Conservation (phyloP, 768 basidiomycete genomes). For the Butyriboletus loyo region DNA sequence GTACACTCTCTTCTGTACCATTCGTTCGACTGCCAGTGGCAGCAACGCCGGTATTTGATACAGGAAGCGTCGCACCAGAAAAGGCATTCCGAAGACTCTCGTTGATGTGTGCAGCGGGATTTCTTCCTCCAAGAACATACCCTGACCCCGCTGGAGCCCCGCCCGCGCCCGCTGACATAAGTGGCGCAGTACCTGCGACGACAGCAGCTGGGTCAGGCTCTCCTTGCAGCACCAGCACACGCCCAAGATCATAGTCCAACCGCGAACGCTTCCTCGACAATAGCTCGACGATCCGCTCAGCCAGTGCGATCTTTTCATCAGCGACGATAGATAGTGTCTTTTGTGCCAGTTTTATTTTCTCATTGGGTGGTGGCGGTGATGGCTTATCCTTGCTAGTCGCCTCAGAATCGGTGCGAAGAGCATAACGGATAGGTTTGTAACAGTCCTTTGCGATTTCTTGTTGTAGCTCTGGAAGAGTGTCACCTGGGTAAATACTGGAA, state of each 20-base stretch:
- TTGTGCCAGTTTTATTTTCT: conserved; percentile 31
- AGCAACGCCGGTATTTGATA: conserved; percentile 6
- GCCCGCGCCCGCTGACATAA: conserved; percentile 12
- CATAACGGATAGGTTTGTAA: conserved; percentile 43
- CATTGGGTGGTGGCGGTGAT: conserved; percentile 22
- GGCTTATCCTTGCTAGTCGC: conserved; percentile 33
- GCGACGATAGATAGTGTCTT: conserved; percentile 32
- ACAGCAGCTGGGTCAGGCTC: conserved; percentile 37
- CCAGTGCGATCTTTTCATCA: conserved; percentile 42
- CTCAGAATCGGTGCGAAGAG: conserved; percentile 32
- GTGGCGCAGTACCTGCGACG: conserved; percentile 27
- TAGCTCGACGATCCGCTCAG: conserved; percentile 43
- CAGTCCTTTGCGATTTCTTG: conserved; percentile 45
- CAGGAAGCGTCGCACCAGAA: conserved; percentile 26
- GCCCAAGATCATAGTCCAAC: conserved; percentile 45
- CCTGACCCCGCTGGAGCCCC: conserved; percentile 18
- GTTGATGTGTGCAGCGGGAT: conserved; percentile 40
- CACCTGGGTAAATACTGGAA: background rate
- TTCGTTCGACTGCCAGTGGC: conserved; percentile 13
- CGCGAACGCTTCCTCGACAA: conserved; percentile 45
- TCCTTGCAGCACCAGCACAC: conserved; percentile 44
- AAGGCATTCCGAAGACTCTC: conserved; percentile 38
- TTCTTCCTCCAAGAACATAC: conserved; percentile 35
- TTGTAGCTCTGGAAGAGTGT: conserved; percentile 34
- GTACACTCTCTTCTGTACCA: conserved; percentile 24